Percentiles rank a stretch among this genome's conserved stretches.
Evolutionary conservation across 768 basidiomycete species (phyloP).

Genomic region (Suillus brevipes): DNA sequence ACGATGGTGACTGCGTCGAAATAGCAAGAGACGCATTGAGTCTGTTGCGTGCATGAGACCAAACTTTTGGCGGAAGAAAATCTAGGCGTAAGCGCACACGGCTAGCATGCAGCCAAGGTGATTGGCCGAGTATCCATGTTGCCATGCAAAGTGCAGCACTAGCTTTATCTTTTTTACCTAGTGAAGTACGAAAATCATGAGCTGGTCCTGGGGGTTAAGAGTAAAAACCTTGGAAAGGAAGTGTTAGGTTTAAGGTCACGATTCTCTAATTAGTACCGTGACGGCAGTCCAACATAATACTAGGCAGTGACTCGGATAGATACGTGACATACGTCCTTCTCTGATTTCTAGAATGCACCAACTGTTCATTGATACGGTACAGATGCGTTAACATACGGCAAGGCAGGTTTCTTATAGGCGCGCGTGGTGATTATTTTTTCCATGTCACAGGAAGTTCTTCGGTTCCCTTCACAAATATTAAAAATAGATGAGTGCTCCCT

Average conservation of each 20-base stretch:
- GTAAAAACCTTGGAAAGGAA: constrained; percentile 1
- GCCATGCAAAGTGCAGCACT: constrained; percentile 20
- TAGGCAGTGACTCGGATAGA: too few relatives aligned
- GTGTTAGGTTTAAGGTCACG: too few relatives aligned
- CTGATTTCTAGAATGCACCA: background rate
- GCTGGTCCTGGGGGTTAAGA: background rate
- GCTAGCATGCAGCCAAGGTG: constrained; percentile 16
- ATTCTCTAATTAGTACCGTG: too few relatives aligned
- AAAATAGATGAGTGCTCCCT: background rate
- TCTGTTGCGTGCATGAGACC: constrained; percentile 22
- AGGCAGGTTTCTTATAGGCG: background rate
- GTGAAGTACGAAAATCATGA: background rate
- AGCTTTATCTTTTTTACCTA: background rate
- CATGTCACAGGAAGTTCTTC: background rate
- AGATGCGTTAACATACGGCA: background rate
- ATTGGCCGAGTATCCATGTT: constrained; percentile 22
- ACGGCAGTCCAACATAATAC: too few relatives aligned
- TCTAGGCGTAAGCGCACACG: constrained; percentile 20
- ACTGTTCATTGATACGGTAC: background rate
- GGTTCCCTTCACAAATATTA: background rate
- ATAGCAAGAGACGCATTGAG: constrained; percentile 25
- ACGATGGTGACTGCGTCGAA: constrained; percentile 33
- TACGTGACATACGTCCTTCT: background rate
- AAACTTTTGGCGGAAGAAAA: constrained; percentile 13
- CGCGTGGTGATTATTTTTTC: background rate